phyloP scores from a whole-genome alignment of 768 basidiomycete species.

The Leccinum subgranulosum region DNA sequence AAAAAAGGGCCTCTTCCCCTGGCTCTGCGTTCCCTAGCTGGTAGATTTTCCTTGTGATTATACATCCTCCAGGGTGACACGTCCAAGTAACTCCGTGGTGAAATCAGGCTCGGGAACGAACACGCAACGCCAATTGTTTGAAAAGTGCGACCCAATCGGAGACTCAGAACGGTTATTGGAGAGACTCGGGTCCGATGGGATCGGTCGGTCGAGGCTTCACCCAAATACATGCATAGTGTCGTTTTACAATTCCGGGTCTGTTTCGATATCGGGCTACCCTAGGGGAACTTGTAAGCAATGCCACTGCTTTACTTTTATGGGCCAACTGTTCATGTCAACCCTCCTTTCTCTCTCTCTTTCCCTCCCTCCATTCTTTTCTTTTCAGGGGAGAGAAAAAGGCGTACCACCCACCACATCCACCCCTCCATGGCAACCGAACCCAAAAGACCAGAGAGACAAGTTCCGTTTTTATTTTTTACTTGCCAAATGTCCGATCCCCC shows the following conservation, averaged over 20 bases:
- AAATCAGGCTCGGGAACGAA: too few relatives aligned
- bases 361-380: not conserved
- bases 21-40: not conserved
- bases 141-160: not conserved
- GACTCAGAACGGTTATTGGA: not conserved
- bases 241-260: not conserved
- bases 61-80: too few relatives aligned
- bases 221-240: too few relatives aligned
- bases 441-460: not conserved
- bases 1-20: not conserved
- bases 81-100: too few relatives aligned
- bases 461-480: not conserved
- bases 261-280: not conserved
- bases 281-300: not conserved
- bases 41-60: not conserved
- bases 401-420: not conserved
- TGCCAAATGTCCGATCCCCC: constrained; percentile 14
- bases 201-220: too few relatives aligned
- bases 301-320: not conserved
- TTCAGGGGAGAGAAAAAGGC: not conserved
- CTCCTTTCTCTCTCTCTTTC: not conserved
- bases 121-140: too few relatives aligned
- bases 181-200: too few relatives aligned
- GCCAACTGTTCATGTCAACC: not conserved
- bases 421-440: not conserved